phyloP scores from a whole-genome alignment of 169 alveolate species.

The Babesia ovata region DNA sequence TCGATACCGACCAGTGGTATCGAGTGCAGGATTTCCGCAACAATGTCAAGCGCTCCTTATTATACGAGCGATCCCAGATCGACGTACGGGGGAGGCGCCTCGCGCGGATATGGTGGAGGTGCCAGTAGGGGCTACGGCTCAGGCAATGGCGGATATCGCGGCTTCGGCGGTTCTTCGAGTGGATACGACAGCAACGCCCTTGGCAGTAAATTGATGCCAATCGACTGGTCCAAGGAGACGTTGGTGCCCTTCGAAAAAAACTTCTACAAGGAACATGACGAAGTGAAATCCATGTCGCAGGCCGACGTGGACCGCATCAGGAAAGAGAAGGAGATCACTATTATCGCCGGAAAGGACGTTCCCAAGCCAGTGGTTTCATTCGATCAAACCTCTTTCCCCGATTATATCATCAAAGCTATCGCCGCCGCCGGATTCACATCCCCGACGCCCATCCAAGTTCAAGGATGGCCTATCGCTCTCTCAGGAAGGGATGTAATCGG shows the following conservation, averaged over 20 bases:
- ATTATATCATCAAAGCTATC: constrained; percentile 87
- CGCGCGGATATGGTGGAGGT: constrained; percentile 30
- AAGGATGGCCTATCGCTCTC: constrained; percentile 95
- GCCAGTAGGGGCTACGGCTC: constrained; percentile 19
- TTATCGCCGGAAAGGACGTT: constrained; percentile 84
- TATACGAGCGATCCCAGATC: constrained; percentile 4
- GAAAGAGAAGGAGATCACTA: constrained; percentile 82
- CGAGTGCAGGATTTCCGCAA: neutral
- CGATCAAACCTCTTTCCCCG: constrained; percentile 91
- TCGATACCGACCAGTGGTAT: too few species aligned
- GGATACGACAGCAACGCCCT: constrained; percentile 46
- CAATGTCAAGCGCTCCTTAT: constrained; percentile 43
- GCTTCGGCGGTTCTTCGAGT: constrained; percentile 21
- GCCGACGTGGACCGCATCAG: constrained; percentile 87
- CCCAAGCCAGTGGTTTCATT: constrained; percentile 92
- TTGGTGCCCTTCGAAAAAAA: constrained; percentile 91
- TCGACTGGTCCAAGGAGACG: constrained; percentile 85
- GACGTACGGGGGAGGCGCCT: constrained; percentile 27
- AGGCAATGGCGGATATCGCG: constrained; percentile 1
- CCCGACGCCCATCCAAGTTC: constrained; percentile 96
- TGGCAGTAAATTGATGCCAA: constrained; percentile 77
- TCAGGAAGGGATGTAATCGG: constrained; percentile 97
- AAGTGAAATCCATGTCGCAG: constrained; percentile 77
- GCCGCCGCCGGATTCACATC: constrained; percentile 82
- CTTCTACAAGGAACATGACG: constrained; percentile 91